Percentiles rank a stretch among this genome's conserved stretches.
These are phyloP conservation scores for Thalassiosira delicatula DNA, from an alignment of 352 stramenopile genomes.

Conservation along the genomic window DNA sequence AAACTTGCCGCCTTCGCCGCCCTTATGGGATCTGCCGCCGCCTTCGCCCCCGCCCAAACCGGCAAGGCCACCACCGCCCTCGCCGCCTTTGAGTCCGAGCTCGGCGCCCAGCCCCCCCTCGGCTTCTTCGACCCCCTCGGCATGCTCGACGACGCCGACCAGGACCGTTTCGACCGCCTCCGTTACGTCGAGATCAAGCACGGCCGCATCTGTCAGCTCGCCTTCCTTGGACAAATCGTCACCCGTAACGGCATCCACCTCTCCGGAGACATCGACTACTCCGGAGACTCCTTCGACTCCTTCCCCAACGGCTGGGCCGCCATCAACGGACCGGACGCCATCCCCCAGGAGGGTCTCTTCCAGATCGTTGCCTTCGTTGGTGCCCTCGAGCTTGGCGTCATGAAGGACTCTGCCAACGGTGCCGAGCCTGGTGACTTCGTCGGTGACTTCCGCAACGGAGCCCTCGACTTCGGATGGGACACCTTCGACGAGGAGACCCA, in stretches of 20 bases:
- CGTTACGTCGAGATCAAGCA: slow-evolving; percentile 85
- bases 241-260: neutral
- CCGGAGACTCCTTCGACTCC: neutral
- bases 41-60: slow-evolving; percentile 40
- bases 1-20: slow-evolving; percentile 48
- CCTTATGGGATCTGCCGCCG: slow-evolving; percentile 29
- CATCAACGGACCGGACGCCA: too few species aligned
- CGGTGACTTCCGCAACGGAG: neutral
- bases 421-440: neutral
- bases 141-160: slow-evolving; percentile 8
- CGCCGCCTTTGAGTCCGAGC: neutral
- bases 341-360: neutral
- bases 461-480: neutral
- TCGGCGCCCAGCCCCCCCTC: neutral
- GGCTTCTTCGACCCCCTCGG: neutral
- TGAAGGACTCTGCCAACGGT: neutral
- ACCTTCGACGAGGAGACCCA: neutral
- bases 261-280: neutral
- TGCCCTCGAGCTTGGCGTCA: neutral
- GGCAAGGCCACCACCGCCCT: slow-evolving; percentile 9
- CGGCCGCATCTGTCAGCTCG: slow-evolving; percentile 79
- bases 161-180: neutral
- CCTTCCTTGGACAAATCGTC: slow-evolving; percentile 61
- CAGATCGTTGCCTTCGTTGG: neutral
- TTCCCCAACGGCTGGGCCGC: too few species aligned